Evolutionary conservation across 176 grass and related monocot genomes (phyloP).

Genomic region (Oryza brachyantha): DNA sequence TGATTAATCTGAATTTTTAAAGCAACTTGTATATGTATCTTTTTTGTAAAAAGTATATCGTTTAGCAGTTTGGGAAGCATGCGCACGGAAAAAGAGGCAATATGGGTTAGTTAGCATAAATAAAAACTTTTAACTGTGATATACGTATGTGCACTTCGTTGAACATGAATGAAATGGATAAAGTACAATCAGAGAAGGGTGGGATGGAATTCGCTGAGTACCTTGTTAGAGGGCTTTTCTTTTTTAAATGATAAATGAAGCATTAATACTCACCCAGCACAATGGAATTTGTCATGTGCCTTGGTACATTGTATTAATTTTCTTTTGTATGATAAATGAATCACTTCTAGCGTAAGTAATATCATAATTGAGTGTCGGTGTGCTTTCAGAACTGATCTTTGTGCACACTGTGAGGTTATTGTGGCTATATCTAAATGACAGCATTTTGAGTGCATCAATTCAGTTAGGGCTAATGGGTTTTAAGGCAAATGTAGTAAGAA

Average conservation of each 20-base stretch:
- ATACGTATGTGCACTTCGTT: background rate
- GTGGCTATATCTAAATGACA: background rate
- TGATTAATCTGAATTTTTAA: too few species aligned
- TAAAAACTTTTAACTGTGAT: background rate
- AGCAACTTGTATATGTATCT: too few species aligned
- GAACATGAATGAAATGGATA: background rate
- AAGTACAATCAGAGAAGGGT: background rate
- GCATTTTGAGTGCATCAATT: background rate
- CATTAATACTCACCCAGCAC: background rate
- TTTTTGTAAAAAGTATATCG: too few species aligned
- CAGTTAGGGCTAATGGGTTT: background rate
- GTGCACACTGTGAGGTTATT: background rate
- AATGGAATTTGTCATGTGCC: background rate
- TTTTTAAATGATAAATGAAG: background rate
- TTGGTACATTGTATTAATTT: background rate
- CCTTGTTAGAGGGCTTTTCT: background rate
- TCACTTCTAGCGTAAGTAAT: background rate
- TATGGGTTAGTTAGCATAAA: background rate
- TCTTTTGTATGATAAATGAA: background rate
- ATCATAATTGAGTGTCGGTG: background rate
- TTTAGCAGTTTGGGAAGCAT: too few species aligned
- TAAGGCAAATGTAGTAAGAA: background rate
- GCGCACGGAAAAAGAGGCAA: too few species aligned
- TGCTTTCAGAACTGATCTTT: background rate
- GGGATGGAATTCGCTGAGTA: background rate